Percentiles rank a stretch among this genome's conserved stretches.
Conservation (phyloP, 768 basidiomycete genomes). For the Melanogaster broomeanus region DNA sequence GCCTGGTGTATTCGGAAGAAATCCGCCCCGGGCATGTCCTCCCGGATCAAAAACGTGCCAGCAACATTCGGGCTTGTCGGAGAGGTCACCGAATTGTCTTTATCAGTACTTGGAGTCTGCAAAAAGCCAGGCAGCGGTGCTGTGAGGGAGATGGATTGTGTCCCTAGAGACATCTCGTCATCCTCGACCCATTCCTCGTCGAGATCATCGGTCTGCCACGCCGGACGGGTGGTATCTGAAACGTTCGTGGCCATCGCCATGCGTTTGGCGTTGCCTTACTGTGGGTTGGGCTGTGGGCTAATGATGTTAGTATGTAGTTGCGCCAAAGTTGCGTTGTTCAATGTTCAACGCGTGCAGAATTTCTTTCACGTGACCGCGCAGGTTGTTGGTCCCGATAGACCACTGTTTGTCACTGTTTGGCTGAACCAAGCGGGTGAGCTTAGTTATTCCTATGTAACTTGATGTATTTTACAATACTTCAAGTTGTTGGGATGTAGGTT, state of each 20-base stretch:
- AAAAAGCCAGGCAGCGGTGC: conserved; percentile 51
- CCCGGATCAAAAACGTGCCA: conserved; percentile 78
- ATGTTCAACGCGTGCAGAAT: conserved; percentile 7
- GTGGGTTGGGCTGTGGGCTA: background rate
- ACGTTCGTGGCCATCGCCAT: conserved; percentile 10
- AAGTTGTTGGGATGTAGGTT: no score
- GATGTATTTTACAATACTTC: background rate
- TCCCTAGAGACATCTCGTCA: conserved; percentile 40
- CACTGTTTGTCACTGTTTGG: conserved; percentile 22
- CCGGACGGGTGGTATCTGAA: conserved; percentile 43
- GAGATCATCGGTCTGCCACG: conserved; percentile 88
- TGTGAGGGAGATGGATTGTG: conserved; percentile 62
- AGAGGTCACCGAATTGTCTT: conserved; percentile 30
- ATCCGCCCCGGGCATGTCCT: conserved; percentile 56
- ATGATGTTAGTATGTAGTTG: background rate
- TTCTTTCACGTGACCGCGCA: conserved; percentile 31
- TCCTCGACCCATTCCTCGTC: conserved; percentile 90
- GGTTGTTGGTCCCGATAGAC: conserved; percentile 16
- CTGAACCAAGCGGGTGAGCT: no score
- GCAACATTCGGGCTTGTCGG: conserved; percentile 36
- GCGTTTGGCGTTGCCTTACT: background rate
- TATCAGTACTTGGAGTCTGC: conserved; percentile 42
- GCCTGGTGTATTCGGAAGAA: conserved; percentile 69
- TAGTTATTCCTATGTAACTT: conserved; percentile 16
- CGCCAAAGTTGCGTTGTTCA: conserved; percentile 3